Percentiles rank a stretch among this genome's conserved stretches.
phyloP scores from a whole-genome alignment of 225 moss, liverwort and hornwort species.

The Sphagnum tenellum region DNA sequence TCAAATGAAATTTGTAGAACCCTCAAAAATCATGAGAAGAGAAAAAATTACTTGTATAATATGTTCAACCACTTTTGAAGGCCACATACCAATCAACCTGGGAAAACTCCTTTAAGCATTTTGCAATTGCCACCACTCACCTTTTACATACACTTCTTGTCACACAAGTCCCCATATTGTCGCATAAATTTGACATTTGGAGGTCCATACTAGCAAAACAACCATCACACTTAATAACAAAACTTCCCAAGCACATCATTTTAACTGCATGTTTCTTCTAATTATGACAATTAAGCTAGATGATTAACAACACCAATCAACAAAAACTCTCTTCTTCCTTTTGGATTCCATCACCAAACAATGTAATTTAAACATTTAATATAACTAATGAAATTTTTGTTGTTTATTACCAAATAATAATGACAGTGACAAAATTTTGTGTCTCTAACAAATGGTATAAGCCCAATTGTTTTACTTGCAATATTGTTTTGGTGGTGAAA shows the following conservation, averaged over 20 bases:
- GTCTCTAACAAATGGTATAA: background rate
- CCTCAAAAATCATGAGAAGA: too few species aligned
- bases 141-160: slow-evolving; percentile 76
- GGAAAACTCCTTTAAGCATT: slow-evolving; percentile 45
- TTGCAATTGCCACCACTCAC: slow-evolving; percentile 50
- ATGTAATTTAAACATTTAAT: background rate
- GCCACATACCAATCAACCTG: slow-evolving; percentile 48
- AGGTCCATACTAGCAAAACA: too few species aligned
- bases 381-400: background rate
- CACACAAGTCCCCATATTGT: slow-evolving; percentile 9
- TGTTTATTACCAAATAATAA: background rate
- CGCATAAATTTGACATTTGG: background rate
- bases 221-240: too few species aligned
- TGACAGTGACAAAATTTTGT: background rate
- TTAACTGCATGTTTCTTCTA: background rate
- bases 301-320: background rate
- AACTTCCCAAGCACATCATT: too few species aligned
- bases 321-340: background rate
- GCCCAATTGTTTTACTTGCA: slow-evolving; percentile 37
- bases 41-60: too few species aligned
- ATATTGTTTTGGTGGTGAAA: slow-evolving; percentile 88
- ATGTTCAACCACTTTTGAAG: too few species aligned
- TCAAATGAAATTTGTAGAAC: too few species aligned
- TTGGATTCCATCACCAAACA: background rate
- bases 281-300: background rate